Percentiles rank a stretch among this genome's conserved stretches.
Evolutionary conservation across 495 filamentous ascomycete genomes (phyloP).

Genomic region (Daldinia bambusicola): DNA sequence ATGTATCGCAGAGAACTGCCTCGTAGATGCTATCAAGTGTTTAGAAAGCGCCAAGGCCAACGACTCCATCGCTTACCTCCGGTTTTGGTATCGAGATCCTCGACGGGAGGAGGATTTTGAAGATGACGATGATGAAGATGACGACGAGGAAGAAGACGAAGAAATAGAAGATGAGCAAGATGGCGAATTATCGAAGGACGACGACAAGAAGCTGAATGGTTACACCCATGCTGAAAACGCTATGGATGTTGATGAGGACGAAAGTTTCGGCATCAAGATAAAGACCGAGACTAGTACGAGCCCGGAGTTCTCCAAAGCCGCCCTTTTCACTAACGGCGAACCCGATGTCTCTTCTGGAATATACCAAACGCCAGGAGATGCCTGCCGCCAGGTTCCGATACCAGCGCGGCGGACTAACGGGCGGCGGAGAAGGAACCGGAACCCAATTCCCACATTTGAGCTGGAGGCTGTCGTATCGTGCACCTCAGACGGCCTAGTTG

Average conservation of each 20-base stretch:
- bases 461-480: constrained; percentile 91
- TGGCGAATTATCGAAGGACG: constrained; percentile 22
- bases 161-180: constrained; percentile 31
- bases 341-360: not conserved
- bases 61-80: constrained; percentile 90
- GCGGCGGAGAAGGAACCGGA: constrained; percentile 26
- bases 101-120: constrained; percentile 54
- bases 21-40: constrained; percentile 77
- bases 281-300: constrained; percentile 33
- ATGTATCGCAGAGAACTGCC: constrained; percentile 79
- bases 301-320: constrained; percentile 27
- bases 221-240: constrained; percentile 18
- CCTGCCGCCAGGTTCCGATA: constrained; percentile 25
- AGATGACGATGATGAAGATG: constrained; percentile 48
- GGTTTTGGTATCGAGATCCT: constrained; percentile 88
- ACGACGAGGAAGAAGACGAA: constrained; percentile 48
- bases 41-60: constrained; percentile 91
- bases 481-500: constrained; percentile 88
- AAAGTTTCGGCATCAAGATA: constrained; percentile 15
- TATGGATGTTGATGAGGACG: constrained; percentile 53
- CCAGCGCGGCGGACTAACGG: constrained; percentile 18
- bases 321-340: constrained; percentile 1
- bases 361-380: constrained; percentile 16
- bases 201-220: constrained; percentile 45
- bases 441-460: constrained; percentile 62